Evolutionary conservation across 306 rosid species (phyloP).

Genomic region (Benincasa hispida): DNA sequence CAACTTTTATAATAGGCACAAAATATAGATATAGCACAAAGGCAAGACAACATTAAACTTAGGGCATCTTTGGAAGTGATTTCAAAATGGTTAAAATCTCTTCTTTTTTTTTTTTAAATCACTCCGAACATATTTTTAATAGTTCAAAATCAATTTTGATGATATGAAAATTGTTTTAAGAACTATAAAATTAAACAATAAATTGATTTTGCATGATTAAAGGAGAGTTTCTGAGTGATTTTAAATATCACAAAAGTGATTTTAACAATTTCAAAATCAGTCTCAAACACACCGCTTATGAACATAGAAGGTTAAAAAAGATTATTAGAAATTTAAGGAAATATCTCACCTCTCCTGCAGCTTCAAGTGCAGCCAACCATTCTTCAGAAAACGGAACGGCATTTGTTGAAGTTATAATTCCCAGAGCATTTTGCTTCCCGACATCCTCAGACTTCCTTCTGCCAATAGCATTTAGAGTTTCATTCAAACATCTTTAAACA

Average conservation of each 20-base stretch:
- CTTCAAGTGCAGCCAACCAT: constrained; percentile 92
- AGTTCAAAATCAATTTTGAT: too few relatives aligned
- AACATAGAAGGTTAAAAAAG: neutral
- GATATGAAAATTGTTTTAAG: too few relatives aligned
- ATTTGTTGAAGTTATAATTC: constrained; percentile 39
- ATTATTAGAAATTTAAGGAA: neutral
- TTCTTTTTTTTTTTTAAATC: too few relatives aligned
- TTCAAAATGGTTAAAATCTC: too few relatives aligned
- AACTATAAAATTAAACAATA: too few relatives aligned
- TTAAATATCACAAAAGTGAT: too few relatives aligned
- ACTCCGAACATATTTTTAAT: too few relatives aligned
- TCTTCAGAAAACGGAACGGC: constrained; percentile 80
- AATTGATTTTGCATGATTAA: too few relatives aligned
- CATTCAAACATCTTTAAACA: neutral
- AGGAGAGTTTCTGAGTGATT: too few relatives aligned
- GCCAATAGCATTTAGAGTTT: constrained; percentile 18
- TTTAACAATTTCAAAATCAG: too few relatives aligned
- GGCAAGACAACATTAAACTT: neutral
- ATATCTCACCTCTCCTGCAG: constrained; percentile 80
- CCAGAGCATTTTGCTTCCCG: constrained; percentile 26
- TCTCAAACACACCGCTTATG: too few relatives aligned
- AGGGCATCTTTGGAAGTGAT: too few relatives aligned
- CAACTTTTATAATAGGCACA: neutral
- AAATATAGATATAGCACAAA: neutral
- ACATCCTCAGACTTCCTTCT: constrained; percentile 25